Evolutionary conservation across 2,329 filamentous ascomycete species (phyloP).

Genomic region (Xylaria sp.): DNA sequence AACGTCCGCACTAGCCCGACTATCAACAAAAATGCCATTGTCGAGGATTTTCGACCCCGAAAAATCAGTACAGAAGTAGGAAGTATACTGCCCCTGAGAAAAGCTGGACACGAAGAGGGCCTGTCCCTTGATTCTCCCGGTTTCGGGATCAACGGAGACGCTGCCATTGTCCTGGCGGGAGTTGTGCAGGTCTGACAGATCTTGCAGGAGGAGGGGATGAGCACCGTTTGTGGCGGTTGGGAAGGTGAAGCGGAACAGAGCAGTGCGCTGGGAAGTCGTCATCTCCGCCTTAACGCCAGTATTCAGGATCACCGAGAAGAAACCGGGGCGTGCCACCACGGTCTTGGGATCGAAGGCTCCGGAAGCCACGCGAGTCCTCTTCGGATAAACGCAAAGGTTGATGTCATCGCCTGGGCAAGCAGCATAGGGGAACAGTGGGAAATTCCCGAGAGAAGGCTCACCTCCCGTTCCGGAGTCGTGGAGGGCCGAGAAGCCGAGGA

Average conservation of each 20-base stretch:
- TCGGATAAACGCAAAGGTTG: slow-evolving; percentile 65
- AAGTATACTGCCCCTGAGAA: slow-evolving; percentile 62
- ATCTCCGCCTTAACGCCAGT: slow-evolving; percentile 67
- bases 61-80: slow-evolving; percentile 73
- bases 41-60: slow-evolving; percentile 61
- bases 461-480: slow-evolving; percentile 65
- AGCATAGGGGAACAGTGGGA: slow-evolving; percentile 72
- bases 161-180: slow-evolving; percentile 63
- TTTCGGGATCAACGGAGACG: slow-evolving; percentile 58
- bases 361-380: slow-evolving; percentile 47
- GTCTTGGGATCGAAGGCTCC: slow-evolving; percentile 55
- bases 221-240: slow-evolving; percentile 48
- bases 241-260: slow-evolving; percentile 71
- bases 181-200: slow-evolving; percentile 67
- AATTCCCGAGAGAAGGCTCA: slow-evolving; percentile 71
- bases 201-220: slow-evolving; percentile 68
- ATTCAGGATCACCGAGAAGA: slow-evolving; percentile 66
- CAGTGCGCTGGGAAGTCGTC: slow-evolving; percentile 69
- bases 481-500: slow-evolving; percentile 62
- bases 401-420: slow-evolving; percentile 66
- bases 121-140: slow-evolving; percentile 67
- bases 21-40: slow-evolving; percentile 66
- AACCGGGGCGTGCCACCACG: slow-evolving; percentile 65
- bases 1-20: slow-evolving; percentile 54
- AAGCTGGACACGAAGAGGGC: slow-evolving; percentile 70